Conservation (phyloP, 2,329 filamentous ascomycete genomes). For the Gaeumannomyces tritici region DNA sequence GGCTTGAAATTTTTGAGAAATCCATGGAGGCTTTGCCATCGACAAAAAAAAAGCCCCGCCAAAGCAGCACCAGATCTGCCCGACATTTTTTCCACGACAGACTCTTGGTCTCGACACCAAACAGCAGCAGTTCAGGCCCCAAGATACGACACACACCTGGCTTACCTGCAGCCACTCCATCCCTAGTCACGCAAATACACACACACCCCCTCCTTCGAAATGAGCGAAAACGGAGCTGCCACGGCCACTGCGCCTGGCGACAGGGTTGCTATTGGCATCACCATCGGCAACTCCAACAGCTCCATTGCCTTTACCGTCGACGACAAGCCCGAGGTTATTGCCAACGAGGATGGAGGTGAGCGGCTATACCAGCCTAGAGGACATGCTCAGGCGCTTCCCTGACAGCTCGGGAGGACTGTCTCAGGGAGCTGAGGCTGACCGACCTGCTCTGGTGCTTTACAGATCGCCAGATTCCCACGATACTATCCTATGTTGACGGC, state of each 20-base stretch:
- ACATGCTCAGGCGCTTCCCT: neutral
- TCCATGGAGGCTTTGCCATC: neutral
- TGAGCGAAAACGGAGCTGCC: constrained; percentile 36
- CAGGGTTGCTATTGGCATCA: constrained; percentile 78
- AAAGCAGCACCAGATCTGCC: neutral
- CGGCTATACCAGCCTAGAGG: constrained; percentile 8
- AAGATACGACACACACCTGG: neutral
- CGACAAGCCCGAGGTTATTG: constrained; percentile 94
- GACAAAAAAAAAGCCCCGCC: constrained; percentile 4
- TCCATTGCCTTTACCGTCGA: constrained; percentile 91
- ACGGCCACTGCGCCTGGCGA: constrained; percentile 44
- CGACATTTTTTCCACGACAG: neutral
- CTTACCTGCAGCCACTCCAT: neutral
- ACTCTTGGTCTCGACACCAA: neutral
- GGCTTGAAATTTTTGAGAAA: neutral
- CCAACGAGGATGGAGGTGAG: constrained; percentile 93
- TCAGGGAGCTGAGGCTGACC: neutral
- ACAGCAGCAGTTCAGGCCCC: neutral
- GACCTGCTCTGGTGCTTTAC: constrained; percentile 2
- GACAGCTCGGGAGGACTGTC: too few species aligned
- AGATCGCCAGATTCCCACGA: constrained; percentile 95
- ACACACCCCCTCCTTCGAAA: constrained; percentile 13
- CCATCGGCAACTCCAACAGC: constrained; percentile 97
- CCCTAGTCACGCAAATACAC: too few species aligned
- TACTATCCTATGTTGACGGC: constrained; percentile 88